Evolutionary conservation across 2,329 filamentous ascomycete genomes (phyloP).

Genomic region (Mollisia scopiformis): DNA sequence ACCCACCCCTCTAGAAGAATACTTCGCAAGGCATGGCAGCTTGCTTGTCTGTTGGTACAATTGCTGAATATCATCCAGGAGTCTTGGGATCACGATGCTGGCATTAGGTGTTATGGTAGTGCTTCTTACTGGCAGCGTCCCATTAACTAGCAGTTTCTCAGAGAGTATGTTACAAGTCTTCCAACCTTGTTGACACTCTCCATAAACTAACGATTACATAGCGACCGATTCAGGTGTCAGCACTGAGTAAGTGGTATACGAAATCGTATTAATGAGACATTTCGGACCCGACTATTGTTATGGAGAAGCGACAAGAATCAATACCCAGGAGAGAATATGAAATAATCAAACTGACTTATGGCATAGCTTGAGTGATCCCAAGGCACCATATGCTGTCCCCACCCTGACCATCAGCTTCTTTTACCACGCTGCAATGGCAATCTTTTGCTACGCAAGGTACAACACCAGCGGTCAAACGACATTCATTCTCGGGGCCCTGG

Average conservation of each 20-base stretch:
- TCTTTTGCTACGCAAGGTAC: conserved; percentile 64
- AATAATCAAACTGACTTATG: too few relatives aligned
- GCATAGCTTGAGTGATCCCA: conserved; percentile 47
- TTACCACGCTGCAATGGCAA: conserved; percentile 59
- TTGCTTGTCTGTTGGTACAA: conserved; percentile 40
- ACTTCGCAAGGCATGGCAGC: conserved; percentile 3
- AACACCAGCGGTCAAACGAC: conserved; percentile 50
- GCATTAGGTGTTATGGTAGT: conserved; percentile 58
- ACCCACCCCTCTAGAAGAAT: conserved; percentile 40
- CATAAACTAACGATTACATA: conserved; percentile 19
- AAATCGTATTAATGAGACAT: too few relatives aligned
- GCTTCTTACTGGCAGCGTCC: conserved; percentile 66
- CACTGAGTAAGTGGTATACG: too few relatives aligned
- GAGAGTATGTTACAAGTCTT: conserved; percentile 29
- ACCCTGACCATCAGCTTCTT: conserved; percentile 59
- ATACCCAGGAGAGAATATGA: too few relatives aligned
- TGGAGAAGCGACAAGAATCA: too few relatives aligned
- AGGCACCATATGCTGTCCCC: conserved; percentile 60
- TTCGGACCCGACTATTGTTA: too few relatives aligned
- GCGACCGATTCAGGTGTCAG: conserved; percentile 40
- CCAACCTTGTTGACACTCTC: neutral
- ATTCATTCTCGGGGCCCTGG: conserved; percentile 55
- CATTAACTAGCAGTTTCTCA: conserved; percentile 50
- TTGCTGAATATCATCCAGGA: conserved; percentile 68
- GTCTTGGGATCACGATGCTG: conserved; percentile 60